These are phyloP conservation scores for Lumnitzera littorea DNA, from an alignment of 345 rosid genomes.

Conservation along the genomic window DNA sequence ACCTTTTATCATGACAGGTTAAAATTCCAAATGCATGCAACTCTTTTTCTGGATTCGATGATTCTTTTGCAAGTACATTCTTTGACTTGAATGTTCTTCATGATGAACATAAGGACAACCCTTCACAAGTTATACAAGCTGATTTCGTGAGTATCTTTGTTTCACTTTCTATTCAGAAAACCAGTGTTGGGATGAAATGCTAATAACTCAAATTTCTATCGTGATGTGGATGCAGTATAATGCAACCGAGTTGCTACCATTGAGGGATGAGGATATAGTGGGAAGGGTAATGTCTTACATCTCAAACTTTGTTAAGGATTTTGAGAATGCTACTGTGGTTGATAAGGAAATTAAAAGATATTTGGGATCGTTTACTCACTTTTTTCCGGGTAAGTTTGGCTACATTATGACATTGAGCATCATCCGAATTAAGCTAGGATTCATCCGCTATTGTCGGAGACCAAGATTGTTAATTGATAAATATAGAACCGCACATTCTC, in stretches of 20 bases:
- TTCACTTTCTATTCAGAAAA: neutral
- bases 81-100: constrained; percentile 42
- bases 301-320: constrained; percentile 31
- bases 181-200: neutral
- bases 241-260: constrained; percentile 37
- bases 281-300: constrained; percentile 32
- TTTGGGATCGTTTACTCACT: constrained; percentile 43
- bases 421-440: too few species aligned
- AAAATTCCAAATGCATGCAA: constrained; percentile 40
- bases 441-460: too few species aligned
- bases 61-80: constrained; percentile 47
- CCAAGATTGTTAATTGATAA: too few species aligned
- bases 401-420: too few species aligned
- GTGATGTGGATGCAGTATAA: constrained; percentile 32
- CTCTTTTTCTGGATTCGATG: constrained; percentile 35
- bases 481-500: too few species aligned
- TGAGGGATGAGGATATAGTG: constrained; percentile 35
- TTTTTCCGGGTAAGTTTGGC: constrained; percentile 40
- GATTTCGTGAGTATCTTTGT: constrained; percentile 39
- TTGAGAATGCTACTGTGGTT: constrained; percentile 27
- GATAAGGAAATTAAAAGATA: constrained; percentile 34
- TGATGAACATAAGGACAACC: constrained; percentile 33
- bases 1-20: constrained; percentile 21
- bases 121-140: constrained; percentile 28
- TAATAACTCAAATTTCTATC: neutral